Evolutionary conservation across 164 flowering plant genomes (phyloP).

Genomic region (Annona squamosa): DNA sequence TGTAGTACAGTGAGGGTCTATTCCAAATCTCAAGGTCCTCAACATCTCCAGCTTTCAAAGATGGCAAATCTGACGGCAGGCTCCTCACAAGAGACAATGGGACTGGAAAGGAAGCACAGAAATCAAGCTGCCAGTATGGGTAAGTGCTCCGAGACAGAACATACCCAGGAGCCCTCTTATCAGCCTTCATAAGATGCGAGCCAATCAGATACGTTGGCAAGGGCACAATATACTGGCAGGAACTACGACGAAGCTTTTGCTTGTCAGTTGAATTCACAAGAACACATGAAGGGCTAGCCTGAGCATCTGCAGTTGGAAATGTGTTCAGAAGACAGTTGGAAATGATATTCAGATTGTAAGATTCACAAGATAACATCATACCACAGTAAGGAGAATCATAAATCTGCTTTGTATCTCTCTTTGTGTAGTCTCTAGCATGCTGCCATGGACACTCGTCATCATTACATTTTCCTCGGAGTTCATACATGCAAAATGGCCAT

Average conservation of each 20-base stretch:
- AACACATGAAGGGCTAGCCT: slow-evolving; percentile 12
- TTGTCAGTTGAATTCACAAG: slow-evolving; percentile 14
- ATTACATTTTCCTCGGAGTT: slow-evolving; percentile 91
- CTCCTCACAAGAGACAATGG: slow-evolving; percentile 35
- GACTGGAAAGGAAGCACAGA: slow-evolving; percentile 40
- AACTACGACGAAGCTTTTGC: slow-evolving; percentile 12
- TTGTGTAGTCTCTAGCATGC: slow-evolving; percentile 45
- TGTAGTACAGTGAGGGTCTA: slow-evolving; percentile 39
- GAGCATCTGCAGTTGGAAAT: slow-evolving; percentile 30
- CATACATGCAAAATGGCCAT: slow-evolving; percentile 93
- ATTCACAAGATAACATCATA: slow-evolving; percentile 12
- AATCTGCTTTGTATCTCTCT: slow-evolving; percentile 17
- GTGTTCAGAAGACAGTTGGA: slow-evolving; percentile 1
- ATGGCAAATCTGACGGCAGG: slow-evolving; percentile 32
- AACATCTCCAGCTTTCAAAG: slow-evolving; percentile 31
- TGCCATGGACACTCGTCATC: slow-evolving; percentile 81
- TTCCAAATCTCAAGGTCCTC: slow-evolving; percentile 41
- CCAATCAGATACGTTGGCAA: slow-evolving; percentile 49
- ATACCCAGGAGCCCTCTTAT: slow-evolving; percentile 28
- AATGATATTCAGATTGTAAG: slow-evolving; percentile 1
- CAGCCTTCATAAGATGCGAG: slow-evolving; percentile 40
- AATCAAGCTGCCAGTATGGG: slow-evolving; percentile 37
- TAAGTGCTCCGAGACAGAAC: slow-evolving; percentile 28
- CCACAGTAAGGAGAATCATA: slow-evolving; percentile 30
- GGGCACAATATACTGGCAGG: slow-evolving; percentile 13